phyloP scores from a whole-genome alignment of 148 eudicot species.

The Vaccinium darrowii region DNA sequence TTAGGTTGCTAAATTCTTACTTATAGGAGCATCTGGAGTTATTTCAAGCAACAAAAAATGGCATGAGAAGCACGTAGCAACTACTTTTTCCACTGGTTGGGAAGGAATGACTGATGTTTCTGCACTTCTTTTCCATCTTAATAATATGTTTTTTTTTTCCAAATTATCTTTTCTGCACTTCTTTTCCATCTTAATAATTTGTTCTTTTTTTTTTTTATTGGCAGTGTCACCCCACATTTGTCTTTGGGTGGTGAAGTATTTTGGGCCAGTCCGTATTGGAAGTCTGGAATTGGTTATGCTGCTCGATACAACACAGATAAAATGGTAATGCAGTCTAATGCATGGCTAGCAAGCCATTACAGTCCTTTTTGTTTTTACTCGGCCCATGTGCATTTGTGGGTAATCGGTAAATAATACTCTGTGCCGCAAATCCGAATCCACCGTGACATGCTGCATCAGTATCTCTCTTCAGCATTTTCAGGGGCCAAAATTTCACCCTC shows the following conservation, averaged over 20 bases:
- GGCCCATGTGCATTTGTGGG: background rate
- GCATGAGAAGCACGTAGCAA: background rate
- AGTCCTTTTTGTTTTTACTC: background rate
- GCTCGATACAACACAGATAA: constrained; percentile 81
- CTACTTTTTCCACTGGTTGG: background rate
- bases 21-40: background rate
- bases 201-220: constrained; percentile 18
- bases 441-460: background rate
- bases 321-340: constrained; percentile 39
- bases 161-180: background rate
- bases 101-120: background rate
- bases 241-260: constrained; percentile 84
- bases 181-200: too few species aligned
- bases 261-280: constrained; percentile 81
- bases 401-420: background rate
- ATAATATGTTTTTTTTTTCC: too few species aligned
- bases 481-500: background rate
- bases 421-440: background rate
- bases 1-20: background rate
- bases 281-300: constrained; percentile 81
- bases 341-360: background rate
- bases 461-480: background rate
- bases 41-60: background rate
- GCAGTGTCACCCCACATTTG: constrained; percentile 77
- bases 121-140: background rate